Conservation (phyloP, 2,329 filamentous ascomycete genomes). For the Penicillium occitanis region DNA sequence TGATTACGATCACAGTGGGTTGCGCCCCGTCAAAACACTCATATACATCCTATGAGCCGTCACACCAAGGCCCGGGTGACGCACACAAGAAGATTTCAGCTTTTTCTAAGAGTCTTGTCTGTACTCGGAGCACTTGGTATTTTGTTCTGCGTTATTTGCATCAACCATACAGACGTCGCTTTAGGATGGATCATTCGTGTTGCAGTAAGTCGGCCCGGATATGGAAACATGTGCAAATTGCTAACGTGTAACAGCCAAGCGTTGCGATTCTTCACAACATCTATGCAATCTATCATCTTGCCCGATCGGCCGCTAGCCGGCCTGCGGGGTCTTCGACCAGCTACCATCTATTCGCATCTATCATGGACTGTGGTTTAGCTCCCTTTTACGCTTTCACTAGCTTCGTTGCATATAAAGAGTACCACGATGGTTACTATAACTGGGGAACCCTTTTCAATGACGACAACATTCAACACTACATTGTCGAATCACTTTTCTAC, state of each 20-base stretch:
- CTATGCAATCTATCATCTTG: slow-evolving; percentile 80
- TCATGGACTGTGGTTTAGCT: slow-evolving; percentile 68
- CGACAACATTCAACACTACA: slow-evolving; percentile 54
- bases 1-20: slow-evolving; percentile 35
- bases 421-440: slow-evolving; percentile 40
- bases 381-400: slow-evolving; percentile 64
- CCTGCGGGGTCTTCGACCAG: slow-evolving; percentile 79
- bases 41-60: slow-evolving; percentile 66
- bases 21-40: slow-evolving; percentile 62
- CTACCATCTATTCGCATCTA: slow-evolving; percentile 80
- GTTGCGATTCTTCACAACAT: slow-evolving; percentile 68
- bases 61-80: slow-evolving; percentile 71
- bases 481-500: slow-evolving; percentile 69
- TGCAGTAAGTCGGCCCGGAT: slow-evolving; percentile 57
- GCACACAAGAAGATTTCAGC: slow-evolving; percentile 66
- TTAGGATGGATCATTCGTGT: slow-evolving; percentile 75
- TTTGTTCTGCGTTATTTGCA: slow-evolving; percentile 73
- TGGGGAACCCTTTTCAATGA: slow-evolving; percentile 71
- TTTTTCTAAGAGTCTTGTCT: slow-evolving; percentile 66
- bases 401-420: slow-evolving; percentile 55
- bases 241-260: slow-evolving; percentile 61
- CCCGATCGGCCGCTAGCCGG: slow-evolving; percentile 66
- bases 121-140: slow-evolving; percentile 69
- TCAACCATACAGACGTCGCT: slow-evolving; percentile 64
- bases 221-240: neutral